Conservation (phyloP, 75 land plant species). For the Azolla pinnata region DNA sequence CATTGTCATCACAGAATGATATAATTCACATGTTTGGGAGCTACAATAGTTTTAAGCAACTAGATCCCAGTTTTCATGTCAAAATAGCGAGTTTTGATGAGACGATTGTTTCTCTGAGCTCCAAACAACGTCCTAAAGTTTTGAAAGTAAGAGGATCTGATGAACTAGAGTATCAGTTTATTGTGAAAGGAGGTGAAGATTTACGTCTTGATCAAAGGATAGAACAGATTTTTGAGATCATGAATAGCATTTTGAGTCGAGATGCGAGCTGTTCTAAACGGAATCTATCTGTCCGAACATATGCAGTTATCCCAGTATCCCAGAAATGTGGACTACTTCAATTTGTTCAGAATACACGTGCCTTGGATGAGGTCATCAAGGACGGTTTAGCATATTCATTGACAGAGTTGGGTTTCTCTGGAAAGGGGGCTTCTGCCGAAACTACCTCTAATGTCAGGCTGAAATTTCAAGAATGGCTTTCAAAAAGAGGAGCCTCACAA, state of each 20-base stretch:
- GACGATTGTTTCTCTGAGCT: slow-evolving; percentile 25
- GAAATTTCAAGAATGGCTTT: slow-evolving; percentile 34
- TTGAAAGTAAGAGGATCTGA: slow-evolving; percentile 49
- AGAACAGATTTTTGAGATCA: slow-evolving; percentile 42
- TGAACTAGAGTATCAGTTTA: slow-evolving; percentile 41
- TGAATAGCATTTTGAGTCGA: slow-evolving; percentile 29
- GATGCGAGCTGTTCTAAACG: slow-evolving; percentile 30
- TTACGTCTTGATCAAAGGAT: slow-evolving; percentile 43
- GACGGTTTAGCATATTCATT: slow-evolving; percentile 27
- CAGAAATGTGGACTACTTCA: slow-evolving; percentile 41
- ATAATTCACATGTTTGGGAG: slow-evolving; percentile 36
- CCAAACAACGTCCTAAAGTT: slow-evolving; percentile 44
- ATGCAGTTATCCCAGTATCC: slow-evolving; percentile 39
- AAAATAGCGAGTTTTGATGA: slow-evolving; percentile 40
- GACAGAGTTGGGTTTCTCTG: slow-evolving; percentile 8
- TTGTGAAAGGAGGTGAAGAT: slow-evolving; percentile 48
- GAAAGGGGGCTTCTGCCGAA: slow-evolving; percentile 13
- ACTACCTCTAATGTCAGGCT: slow-evolving; percentile 8
- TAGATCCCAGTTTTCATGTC: slow-evolving; percentile 17
- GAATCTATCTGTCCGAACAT: slow-evolving; percentile 30
- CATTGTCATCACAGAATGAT: background rate
- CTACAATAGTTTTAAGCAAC: slow-evolving; percentile 22
- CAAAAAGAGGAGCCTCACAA: slow-evolving; percentile 27
- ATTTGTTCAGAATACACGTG: slow-evolving; percentile 41
- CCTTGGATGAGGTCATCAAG: slow-evolving; percentile 38